Evolutionary conservation across 805 yeast species (phyloP).

Genomic region (Metschnikowia hibisci): DNA sequence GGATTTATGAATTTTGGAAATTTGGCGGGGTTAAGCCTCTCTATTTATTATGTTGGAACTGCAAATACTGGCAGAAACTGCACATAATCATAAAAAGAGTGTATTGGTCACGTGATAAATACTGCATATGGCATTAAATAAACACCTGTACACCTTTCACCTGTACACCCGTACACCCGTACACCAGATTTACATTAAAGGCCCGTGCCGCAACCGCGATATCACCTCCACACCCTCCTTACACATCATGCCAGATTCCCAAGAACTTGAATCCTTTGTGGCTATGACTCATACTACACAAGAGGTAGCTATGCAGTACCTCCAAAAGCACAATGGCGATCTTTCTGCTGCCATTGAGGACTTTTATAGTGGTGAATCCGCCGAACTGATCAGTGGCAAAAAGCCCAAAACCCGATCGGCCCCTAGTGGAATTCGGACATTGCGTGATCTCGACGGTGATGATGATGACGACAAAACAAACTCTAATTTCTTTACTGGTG

Average conservation of each 20-base stretch:
- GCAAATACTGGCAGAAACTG: too few species aligned
- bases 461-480: constrained; percentile 53
- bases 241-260: constrained; percentile 18
- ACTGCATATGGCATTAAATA: too few species aligned
- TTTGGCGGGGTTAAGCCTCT: too few species aligned
- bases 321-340: constrained; percentile 34
- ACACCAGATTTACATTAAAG: background rate
- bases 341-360: constrained; percentile 41
- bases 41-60: too few species aligned
- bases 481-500: constrained; percentile 60
- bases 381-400: constrained; percentile 4
- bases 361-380: constrained; percentile 33
- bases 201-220: too few species aligned
- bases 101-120: too few species aligned
- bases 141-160: too few species aligned
- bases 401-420: constrained; percentile 1
- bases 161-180: background rate
- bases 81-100: too few species aligned
- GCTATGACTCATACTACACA: constrained; percentile 33
- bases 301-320: constrained; percentile 38
- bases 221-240: background rate
- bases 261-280: constrained; percentile 31
- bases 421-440: constrained; percentile 31
- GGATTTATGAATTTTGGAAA: too few species aligned
- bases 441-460: constrained; percentile 41